A percentile compares a stretch with the other conserved stretches of the same genome.
These are phyloP conservation scores for Aspergillus sp. DNA, from an alignment of 2,329 filamentous ascomycete species.

Conservation along the genomic window DNA sequence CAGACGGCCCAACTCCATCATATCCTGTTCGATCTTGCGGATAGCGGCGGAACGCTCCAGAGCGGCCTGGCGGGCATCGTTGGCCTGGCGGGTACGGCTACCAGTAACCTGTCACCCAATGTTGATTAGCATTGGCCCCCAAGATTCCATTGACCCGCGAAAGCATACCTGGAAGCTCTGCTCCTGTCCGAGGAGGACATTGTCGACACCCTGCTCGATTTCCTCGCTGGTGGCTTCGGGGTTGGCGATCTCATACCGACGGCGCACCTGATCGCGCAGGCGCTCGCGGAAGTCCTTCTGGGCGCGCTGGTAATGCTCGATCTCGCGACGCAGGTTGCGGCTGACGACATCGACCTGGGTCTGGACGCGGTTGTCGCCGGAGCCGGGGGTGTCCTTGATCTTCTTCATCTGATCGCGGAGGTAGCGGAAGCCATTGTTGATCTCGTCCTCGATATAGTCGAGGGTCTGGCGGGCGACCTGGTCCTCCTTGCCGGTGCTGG, in stretches of 20 bases:
- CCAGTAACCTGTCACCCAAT: constrained; percentile 29
- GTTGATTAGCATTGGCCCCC: not conserved
- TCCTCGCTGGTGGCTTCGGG: constrained; percentile 78
- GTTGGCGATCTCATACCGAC: constrained; percentile 86
- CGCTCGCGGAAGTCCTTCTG: constrained; percentile 79
- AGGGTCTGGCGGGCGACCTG: constrained; percentile 67
- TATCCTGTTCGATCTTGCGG: constrained; percentile 86
- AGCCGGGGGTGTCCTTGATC: constrained; percentile 79
- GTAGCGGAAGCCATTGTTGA: constrained; percentile 77
- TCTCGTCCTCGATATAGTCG: constrained; percentile 71
- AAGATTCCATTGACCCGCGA: not conserved
- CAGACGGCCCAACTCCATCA: constrained; percentile 81
- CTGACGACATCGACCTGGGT: constrained; percentile 81
- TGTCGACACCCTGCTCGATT: constrained; percentile 73
- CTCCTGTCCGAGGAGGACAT: constrained; percentile 59
- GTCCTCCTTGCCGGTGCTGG: constrained; percentile 68
- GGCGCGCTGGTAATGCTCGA: constrained; percentile 76
- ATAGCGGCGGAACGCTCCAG: constrained; percentile 81
- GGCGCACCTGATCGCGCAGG: constrained; percentile 77
- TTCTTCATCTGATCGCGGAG: constrained; percentile 76
- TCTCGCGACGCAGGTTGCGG: constrained; percentile 74
- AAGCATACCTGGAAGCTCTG: constrained; percentile 78
- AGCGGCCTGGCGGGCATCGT: constrained; percentile 76
- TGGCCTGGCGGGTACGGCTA: constrained; percentile 65
- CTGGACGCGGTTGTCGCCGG: constrained; percentile 69